Percentiles rank a stretch among this genome's conserved stretches.
Evolutionary conservation across 371 early-diverging fungal genomes (phyloP).

Genomic region (Mortierella sp.): DNA sequence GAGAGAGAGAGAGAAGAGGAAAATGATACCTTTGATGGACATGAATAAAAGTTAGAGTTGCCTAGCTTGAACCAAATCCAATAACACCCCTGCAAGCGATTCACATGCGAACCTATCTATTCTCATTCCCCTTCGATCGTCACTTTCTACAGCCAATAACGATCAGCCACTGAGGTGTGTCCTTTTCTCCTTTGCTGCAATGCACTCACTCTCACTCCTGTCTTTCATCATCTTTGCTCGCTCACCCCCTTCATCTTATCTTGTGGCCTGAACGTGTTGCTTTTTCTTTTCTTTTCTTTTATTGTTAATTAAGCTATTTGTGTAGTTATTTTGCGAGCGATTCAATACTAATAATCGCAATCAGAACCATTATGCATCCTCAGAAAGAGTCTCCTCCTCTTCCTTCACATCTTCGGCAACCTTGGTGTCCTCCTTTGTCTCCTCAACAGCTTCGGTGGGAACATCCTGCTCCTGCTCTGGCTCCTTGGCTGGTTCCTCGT

Average conservation of each 20-base stretch:
- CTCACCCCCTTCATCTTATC: not conserved
- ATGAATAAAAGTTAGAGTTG: no score
- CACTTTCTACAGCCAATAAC: not conserved
- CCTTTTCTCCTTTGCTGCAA: no score
- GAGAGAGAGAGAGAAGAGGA: not conserved
- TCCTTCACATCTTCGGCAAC: constrained; percentile 1
- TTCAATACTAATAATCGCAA: constrained; percentile 3
- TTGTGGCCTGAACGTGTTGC: no score
- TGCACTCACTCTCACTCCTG: no score
- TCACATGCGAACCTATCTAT: not conserved
- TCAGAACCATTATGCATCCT: constrained; percentile 15
- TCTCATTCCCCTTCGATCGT: not conserved
- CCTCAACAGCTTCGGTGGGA: not conserved
- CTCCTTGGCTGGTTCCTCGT: not conserved
- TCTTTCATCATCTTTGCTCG: no score
- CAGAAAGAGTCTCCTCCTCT: not conserved
- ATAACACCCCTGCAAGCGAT: not conserved
- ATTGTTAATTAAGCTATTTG: not conserved
- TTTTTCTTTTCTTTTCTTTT: not conserved
- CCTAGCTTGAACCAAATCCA: not conserved
- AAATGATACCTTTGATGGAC: not conserved
- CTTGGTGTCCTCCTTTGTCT: constrained; percentile 14
- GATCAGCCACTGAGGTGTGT: no score
- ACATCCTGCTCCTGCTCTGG: constrained; percentile 3
- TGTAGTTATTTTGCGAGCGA: not conserved